A percentile compares a stretch with the other conserved stretches of the same genome.
phyloP scores from a whole-genome alignment of 2,329 filamentous ascomycete species.

The Sodiomyces alkalinus region DNA sequence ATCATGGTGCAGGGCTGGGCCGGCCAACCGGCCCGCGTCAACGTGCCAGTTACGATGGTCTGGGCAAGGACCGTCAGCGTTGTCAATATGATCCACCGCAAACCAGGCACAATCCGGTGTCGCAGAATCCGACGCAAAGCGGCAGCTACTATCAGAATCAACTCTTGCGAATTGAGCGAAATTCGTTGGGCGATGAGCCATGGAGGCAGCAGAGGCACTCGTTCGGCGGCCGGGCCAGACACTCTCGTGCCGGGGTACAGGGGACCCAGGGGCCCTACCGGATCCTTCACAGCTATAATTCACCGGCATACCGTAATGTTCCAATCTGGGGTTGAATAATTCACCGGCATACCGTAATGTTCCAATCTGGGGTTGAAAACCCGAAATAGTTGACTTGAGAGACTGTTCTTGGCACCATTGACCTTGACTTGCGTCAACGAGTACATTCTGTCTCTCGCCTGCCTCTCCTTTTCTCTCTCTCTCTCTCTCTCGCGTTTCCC shows the following conservation, averaged over 20 bases:
- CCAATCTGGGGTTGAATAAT: conserved; percentile 40
- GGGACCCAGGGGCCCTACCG: too few relatives aligned
- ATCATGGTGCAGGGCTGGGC: conserved; percentile 2
- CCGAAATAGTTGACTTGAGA: too few relatives aligned
- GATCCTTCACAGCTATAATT: conserved; percentile 43
- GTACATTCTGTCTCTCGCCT: too few relatives aligned
- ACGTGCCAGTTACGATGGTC: conserved; percentile 17
- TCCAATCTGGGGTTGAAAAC: conserved; percentile 38
- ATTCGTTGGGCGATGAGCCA: too few relatives aligned
- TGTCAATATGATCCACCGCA: conserved; percentile 9
- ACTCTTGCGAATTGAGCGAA: conserved; percentile 3
- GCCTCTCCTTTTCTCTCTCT: too few relatives aligned
- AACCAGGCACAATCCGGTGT: conserved; percentile 7
- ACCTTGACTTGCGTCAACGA: too few relatives aligned
- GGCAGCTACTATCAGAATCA: conserved; percentile 7
- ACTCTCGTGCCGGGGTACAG: too few relatives aligned
- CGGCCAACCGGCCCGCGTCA: conserved; percentile 13
- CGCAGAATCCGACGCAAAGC: conserved; percentile 3
- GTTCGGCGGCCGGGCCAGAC: conserved; percentile 1
- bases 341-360: conserved; percentile 38
- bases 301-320: conserved; percentile 36
- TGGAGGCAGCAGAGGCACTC: too few relatives aligned
- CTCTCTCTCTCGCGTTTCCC: too few relatives aligned
- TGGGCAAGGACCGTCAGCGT: conserved; percentile 7
- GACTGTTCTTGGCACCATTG: too few relatives aligned